Conservation (phyloP, 23 red algal species). For the Gracilaria caudata region DNA sequence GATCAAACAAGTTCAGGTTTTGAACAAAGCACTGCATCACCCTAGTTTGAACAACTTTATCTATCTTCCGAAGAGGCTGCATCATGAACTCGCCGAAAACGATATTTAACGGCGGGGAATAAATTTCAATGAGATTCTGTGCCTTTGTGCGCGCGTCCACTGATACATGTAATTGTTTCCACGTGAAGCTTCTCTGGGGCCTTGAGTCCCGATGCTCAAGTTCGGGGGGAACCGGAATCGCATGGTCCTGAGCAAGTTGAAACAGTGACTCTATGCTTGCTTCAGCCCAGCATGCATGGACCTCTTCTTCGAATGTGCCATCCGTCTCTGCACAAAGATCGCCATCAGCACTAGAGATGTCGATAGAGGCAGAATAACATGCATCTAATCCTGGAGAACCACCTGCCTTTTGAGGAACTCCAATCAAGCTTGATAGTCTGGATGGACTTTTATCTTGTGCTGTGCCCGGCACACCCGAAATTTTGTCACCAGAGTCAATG, state of each 20-base stretch:
- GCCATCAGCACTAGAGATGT: background rate
- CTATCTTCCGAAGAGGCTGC: constrained; percentile 19
- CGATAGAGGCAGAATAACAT: background rate
- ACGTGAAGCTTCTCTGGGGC: constrained; percentile 9
- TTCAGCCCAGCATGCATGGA: background rate
- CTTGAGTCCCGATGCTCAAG: background rate
- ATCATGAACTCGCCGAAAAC: constrained; percentile 32
- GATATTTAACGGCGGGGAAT: constrained; percentile 11
- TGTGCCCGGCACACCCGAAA: background rate
- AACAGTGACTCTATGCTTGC: background rate
- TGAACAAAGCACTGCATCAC: constrained; percentile 36
- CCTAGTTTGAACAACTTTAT: constrained; percentile 31
- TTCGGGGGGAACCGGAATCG: background rate
- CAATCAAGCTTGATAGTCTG: background rate
- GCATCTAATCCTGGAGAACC: background rate
- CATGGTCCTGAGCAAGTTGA: background rate
- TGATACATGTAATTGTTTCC: background rate
- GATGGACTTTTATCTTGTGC: background rate
- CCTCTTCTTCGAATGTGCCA: background rate
- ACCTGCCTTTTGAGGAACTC: background rate
- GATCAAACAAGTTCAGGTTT: constrained; percentile 29
- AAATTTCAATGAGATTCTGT: background rate
- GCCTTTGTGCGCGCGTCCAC: background rate
- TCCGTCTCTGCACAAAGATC: background rate
- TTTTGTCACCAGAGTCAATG: background rate